Evolutionary conservation across 2,329 filamentous ascomycete genomes (phyloP).

Genomic region (Botryotinia narcissicola): DNA sequence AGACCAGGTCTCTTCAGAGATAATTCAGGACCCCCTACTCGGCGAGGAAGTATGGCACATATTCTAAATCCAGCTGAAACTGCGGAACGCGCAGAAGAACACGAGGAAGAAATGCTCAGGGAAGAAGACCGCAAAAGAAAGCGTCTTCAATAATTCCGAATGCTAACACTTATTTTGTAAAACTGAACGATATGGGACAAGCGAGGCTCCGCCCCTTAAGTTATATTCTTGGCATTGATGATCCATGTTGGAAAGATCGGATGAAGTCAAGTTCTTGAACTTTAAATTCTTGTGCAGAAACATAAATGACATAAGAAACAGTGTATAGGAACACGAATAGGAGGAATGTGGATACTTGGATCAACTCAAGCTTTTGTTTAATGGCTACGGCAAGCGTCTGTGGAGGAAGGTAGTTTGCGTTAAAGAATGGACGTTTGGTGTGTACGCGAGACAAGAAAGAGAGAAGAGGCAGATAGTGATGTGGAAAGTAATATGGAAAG

Average conservation of each 20-base stretch:
- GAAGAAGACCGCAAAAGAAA: constrained; percentile 61
- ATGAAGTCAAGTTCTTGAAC: not conserved
- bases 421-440: not conserved
- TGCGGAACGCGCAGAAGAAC: constrained; percentile 62
- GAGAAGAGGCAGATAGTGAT: not conserved
- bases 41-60: constrained; percentile 69
- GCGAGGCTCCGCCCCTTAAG: not conserved
- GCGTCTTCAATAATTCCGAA: constrained; percentile 42
- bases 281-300: not conserved
- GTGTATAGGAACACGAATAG: not conserved
- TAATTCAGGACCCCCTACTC: constrained; percentile 58
- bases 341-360: not conserved
- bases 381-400: constrained; percentile 4
- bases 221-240: not conserved
- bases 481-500: not conserved
- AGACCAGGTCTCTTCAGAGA: constrained; percentile 39
- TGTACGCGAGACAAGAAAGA: not conserved
- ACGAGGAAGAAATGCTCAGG: constrained; percentile 58
- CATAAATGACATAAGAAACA: not conserved
- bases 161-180: not conserved
- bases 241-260: not conserved
- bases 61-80: constrained; percentile 70
- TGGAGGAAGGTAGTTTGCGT: not conserved
- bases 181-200: not conserved
- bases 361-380: constrained; percentile 1